Base-by-base conservation (phyloP, 257 asterid species). In the Eustoma russellianum region DNA sequence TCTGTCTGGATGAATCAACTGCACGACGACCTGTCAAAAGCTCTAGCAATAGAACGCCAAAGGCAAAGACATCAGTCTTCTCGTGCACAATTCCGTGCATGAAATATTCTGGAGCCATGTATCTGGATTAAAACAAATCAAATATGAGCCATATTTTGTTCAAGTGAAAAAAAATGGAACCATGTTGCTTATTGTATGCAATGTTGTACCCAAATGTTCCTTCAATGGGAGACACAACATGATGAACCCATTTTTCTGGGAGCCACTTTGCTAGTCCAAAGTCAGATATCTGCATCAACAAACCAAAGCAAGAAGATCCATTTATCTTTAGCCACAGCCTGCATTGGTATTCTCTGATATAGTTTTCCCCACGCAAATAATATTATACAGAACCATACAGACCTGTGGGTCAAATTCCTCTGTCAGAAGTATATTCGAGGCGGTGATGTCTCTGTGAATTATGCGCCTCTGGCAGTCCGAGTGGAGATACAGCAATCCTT, bases 31-130 rank as follows among this genome's bases (percentile, higher is more conserved):
- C 98, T 38, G 98, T 91, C 45, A 91, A 78, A 50, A 91, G 91
- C 81, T 91, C 98, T 43, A 91, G 77, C 17, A 91, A 62, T 33
- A 91, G 77, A 51, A 91, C 98, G 13, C 98, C 98, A 15, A 83
- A 86, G 17, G 98, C 95, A 54, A 91, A 91, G 38, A 87, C 96
- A 64, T 91, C 98, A 3, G 91, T 91, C 77, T 82, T 86, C 79
- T 91, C 98, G 19, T 86, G 75, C 34, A 91, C 82, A 40, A 91
- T 55, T 56, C 98, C 96, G 24, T 84, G 96, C 98, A 91, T 86
- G 80, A 91, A 91, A 56, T 91, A 91, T 60, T 91, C 98, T 0
- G 98, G 98, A 53, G 98, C 98, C 98, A 92, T 88, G 56, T 92
- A 92, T 63, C 98, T 91, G 75, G 8, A 66, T 4, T 34, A n/a